These are phyloP conservation scores for Boletus bicolor DNA, from an alignment of 768 basidiomycete genomes.

Conservation along the genomic window DNA sequence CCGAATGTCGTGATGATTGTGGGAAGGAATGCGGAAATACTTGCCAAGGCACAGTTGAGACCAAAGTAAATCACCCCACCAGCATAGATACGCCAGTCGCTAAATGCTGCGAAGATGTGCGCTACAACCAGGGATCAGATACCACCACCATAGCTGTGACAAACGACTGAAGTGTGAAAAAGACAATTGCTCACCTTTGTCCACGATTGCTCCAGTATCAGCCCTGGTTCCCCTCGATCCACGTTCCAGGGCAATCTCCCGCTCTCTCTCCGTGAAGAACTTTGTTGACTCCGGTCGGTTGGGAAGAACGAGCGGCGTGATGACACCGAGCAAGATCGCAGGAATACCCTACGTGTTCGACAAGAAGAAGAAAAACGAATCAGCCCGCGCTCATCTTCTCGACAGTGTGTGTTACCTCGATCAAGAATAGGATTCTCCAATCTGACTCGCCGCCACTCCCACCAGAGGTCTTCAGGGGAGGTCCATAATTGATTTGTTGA, in stretches of 20 bases:
- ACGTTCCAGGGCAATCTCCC: constrained; percentile 61
- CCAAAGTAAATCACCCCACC: constrained; percentile 79
- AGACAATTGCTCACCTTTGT: constrained; percentile 44
- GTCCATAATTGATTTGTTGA: constrained; percentile 55
- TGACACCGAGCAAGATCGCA: constrained; percentile 57
- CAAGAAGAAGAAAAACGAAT: not conserved
- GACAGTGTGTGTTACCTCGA: constrained; percentile 48
- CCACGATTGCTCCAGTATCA: constrained; percentile 61
- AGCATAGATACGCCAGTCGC: constrained; percentile 68
- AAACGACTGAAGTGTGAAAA: not conserved
- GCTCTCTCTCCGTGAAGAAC: constrained; percentile 49
- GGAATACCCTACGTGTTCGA: constrained; percentile 53
- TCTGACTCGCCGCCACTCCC: constrained; percentile 31
- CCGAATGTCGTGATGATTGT: constrained; percentile 77
- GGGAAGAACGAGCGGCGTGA: constrained; percentile 57
- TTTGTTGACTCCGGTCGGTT: constrained; percentile 68
- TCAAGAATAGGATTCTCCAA: constrained; percentile 54
- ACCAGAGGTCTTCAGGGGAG: constrained; percentile 18
- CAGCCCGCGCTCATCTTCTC: not conserved
- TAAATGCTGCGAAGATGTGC: constrained; percentile 59
- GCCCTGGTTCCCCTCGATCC: constrained; percentile 65
- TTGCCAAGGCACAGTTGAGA: constrained; percentile 71
- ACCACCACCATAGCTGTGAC: not conserved
- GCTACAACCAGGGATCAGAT: constrained; percentile 34
- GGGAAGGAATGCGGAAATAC: constrained; percentile 79